phyloP scores from a whole-genome alignment of 345 rosid genomes.

The Trapa bicornis region DNA sequence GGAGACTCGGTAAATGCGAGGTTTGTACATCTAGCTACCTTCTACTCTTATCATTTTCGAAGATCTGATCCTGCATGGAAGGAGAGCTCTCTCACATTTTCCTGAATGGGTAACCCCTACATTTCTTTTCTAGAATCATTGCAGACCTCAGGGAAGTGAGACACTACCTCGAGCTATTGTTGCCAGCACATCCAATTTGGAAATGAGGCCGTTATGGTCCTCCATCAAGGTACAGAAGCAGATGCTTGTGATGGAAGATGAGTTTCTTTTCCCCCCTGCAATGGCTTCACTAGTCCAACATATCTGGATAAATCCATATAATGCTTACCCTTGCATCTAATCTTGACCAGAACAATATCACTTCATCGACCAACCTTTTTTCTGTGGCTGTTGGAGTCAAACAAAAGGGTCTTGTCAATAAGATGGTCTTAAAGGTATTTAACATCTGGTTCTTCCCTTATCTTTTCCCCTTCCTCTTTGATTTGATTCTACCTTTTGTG shows the following conservation, averaged over 20 bases:
- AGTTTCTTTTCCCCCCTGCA: not conserved
- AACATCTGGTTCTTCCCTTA: not conserved
- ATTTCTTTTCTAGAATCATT: conserved; percentile 21
- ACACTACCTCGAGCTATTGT: conserved; percentile 44
- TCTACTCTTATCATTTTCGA: not conserved
- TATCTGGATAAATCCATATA: not conserved
- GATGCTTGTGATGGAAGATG: not conserved
- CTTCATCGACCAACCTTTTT: conserved; percentile 26
- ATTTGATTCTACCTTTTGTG: not conserved
- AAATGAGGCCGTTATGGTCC: conserved; percentile 55
- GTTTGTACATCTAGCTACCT: conserved; percentile 19
- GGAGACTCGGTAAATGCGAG: conserved; percentile 24
- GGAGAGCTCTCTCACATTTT: not conserved
- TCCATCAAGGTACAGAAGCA: conserved; percentile 27
- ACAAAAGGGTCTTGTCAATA: conserved; percentile 39
- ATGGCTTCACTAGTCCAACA: not conserved
- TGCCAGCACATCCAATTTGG: conserved; percentile 31
- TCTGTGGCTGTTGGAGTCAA: conserved; percentile 49
- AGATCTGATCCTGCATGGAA: not conserved
- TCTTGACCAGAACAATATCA: conserved; percentile 18
- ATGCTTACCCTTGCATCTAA: not conserved
- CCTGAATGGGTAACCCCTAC: conserved; percentile 4
- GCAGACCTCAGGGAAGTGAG: conserved; percentile 46
- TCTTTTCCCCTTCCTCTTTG: not conserved
- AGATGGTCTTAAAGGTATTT: conserved; percentile 43